Evolutionary conservation across 2,329 filamentous ascomycete species (phyloP).

Genomic region (Mariannaea elegans): DNA sequence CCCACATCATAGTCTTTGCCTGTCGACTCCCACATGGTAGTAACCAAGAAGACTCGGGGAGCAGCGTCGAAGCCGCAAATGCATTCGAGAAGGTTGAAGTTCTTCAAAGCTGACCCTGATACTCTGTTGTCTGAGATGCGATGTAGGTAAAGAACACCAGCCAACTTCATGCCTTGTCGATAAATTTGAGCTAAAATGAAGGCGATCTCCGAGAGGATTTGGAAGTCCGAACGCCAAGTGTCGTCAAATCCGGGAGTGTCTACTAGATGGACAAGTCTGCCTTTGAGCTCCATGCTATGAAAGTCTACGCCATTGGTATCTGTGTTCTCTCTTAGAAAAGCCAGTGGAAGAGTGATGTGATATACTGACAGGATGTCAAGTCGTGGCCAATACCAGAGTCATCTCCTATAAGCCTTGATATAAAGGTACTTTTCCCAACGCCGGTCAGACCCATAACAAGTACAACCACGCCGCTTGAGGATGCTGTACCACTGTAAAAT

Average conservation of each 20-base stretch:
- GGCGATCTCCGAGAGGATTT: background rate
- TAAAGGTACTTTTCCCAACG: conserved; percentile 3
- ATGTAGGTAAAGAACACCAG: conserved; percentile 1
- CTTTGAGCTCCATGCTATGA: background rate
- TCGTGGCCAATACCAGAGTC: conserved; percentile 3
- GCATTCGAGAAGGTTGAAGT: background rate
- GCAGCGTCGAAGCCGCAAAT: background rate
- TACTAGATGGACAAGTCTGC: background rate
- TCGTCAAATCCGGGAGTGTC: conserved; percentile 4
- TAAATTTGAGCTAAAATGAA: background rate
- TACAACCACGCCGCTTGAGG: background rate
- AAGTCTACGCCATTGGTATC: background rate
- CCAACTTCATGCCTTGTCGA: background rate
- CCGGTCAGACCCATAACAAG: conserved; percentile 8
- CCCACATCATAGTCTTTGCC: background rate
- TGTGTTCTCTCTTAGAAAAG: background rate
- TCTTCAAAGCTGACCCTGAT: background rate
- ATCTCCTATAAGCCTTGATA: background rate
- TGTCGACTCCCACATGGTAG: background rate
- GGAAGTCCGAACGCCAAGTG: background rate
- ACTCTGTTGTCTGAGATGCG: background rate
- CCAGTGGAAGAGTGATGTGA: background rate
- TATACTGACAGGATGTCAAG: background rate
- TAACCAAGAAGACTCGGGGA: background rate
- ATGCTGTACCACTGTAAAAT: background rate